These are phyloP conservation scores for Starmerella powellii DNA, from an alignment of 805 yeast genomes.

Conservation along the genomic window DNA sequence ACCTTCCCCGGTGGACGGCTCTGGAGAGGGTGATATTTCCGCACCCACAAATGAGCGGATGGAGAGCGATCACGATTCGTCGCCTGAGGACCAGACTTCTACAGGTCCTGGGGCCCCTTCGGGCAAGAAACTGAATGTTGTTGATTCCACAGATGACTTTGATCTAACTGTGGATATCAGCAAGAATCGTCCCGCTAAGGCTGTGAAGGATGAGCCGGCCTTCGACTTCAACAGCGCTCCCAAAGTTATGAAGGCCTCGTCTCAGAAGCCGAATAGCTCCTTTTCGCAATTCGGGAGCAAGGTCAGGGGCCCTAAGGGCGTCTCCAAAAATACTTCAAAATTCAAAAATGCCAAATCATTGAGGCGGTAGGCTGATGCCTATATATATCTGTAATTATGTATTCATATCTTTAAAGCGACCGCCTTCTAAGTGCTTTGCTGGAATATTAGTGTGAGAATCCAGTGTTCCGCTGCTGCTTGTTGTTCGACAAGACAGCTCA, in stretches of 20 bases:
- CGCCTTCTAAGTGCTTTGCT: no score
- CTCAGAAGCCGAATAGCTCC: neutral
- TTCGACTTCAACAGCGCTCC: slow-evolving; percentile 25
- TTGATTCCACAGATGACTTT: slow-evolving; percentile 15
- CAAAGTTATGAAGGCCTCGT: slow-evolving; percentile 17
- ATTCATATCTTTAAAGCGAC: no score
- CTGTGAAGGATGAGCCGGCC: slow-evolving; percentile 15
- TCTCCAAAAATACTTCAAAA: slow-evolving; percentile 12
- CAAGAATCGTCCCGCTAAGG: neutral
- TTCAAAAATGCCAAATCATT: slow-evolving; percentile 16
- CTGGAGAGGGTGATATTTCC: no score
- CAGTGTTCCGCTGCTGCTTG: no score
- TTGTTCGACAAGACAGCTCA: no score
- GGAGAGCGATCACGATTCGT: neutral
- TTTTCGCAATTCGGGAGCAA: slow-evolving; percentile 6
- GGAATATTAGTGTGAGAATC: no score
- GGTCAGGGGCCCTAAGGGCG: slow-evolving; percentile 10
- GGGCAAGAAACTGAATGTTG: slow-evolving; percentile 17
- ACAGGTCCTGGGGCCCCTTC: neutral
- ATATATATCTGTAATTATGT: neutral
- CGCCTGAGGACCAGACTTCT: neutral
- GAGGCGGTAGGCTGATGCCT: no score
- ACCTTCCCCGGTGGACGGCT: no score
- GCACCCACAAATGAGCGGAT: no score
- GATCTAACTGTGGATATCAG: slow-evolving; percentile 7